phyloP scores from a whole-genome alignment of 441 rosid genomes.

The Adansonia madagascariensis region DNA sequence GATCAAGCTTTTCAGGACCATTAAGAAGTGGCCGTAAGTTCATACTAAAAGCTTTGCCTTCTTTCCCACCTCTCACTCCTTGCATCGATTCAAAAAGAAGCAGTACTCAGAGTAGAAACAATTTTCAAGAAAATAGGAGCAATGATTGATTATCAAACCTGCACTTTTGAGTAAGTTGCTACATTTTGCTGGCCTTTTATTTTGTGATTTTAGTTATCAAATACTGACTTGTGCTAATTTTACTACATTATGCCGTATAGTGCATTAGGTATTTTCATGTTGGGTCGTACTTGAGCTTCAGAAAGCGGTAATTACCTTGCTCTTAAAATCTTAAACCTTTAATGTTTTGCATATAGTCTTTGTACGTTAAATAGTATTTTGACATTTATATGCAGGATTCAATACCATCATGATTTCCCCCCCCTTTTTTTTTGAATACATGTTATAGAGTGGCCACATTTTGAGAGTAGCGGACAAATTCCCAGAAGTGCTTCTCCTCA shows the following conservation, averaged over 20 bases:
- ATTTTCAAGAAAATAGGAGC: conserved; percentile 32
- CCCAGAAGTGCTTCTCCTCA: neutral
- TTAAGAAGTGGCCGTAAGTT: conserved; percentile 64
- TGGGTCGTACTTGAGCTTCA: no score
- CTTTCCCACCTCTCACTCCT: conserved; percentile 64
- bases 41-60: conserved; percentile 57
- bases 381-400: no score
- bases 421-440: neutral
- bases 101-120: conserved; percentile 25
- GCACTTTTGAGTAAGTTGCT: conserved; percentile 14
- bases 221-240: neutral
- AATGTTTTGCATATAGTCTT: no score
- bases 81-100: conserved; percentile 36
- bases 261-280: no score
- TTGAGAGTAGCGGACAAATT: neutral
- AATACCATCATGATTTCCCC: neutral
- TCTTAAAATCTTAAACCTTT: no score
- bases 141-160: conserved; percentile 6
- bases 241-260: no score
- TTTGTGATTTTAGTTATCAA: neutral
- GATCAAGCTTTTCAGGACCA: conserved; percentile 45
- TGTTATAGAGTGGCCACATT: neutral
- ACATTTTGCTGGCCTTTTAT: neutral
- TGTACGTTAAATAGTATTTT: no score
- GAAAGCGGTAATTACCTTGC: no score